phyloP scores from a whole-genome alignment of 306 rosid genomes.

The Fagus crenata region DNA sequence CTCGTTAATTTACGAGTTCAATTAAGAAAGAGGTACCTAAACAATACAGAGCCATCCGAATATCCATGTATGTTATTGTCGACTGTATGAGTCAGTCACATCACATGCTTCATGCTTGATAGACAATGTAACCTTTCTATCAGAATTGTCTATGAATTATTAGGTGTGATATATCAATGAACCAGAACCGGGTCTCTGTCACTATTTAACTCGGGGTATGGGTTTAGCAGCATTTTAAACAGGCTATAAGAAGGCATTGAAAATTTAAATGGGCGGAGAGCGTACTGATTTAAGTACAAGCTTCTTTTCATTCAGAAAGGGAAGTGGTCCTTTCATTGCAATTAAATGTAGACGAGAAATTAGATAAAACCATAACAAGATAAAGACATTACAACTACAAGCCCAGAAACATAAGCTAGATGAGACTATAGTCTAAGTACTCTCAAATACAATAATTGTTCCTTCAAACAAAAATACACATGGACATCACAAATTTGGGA shows the following conservation, averaged over 20 bases:
- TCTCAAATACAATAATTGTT: neutral
- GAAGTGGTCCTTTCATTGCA: neutral
- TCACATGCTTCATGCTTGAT: no score
- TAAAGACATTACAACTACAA: neutral
- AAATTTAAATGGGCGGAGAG: neutral
- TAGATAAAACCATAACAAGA: neutral
- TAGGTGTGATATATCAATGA: neutral
- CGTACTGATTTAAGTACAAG: neutral
- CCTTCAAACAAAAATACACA: neutral
- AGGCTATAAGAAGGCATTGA: neutral
- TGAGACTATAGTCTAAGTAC: neutral
- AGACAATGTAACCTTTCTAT: no score
- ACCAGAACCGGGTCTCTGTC: neutral
- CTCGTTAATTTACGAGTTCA: no score
- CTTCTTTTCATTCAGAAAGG: neutral
- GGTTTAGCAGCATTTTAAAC: neutral
- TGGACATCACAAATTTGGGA: neutral
- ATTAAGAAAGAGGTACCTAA: no score
- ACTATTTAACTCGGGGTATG: no score
- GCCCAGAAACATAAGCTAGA: slow-evolving; percentile 6
- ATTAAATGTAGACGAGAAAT: neutral
- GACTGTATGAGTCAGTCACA: no score
- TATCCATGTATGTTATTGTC: no score
- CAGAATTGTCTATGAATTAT: no score
- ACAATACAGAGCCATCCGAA: no score